phyloP scores from a whole-genome alignment of 495 filamentous ascomycete genomes.

The Talaromyces thailandensis region DNA sequence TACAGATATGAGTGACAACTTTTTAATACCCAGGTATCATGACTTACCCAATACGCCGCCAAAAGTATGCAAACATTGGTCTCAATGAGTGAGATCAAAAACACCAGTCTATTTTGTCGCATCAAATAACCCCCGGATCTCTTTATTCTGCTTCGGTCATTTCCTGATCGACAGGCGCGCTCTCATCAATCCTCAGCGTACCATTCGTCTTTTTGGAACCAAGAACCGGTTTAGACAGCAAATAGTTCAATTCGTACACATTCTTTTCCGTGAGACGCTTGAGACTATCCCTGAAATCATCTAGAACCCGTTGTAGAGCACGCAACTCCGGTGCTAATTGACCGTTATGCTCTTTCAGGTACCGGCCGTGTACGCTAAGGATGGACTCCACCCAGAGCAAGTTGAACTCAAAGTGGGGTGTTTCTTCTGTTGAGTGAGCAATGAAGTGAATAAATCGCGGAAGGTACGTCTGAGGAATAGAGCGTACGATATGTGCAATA shows the following conservation, averaged over 20 bases:
- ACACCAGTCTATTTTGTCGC: conserved; percentile 26
- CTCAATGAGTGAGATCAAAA: background rate
- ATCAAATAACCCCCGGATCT: conserved; percentile 24
- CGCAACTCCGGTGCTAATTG: conserved; percentile 75
- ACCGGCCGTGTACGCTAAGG: conserved; percentile 70
- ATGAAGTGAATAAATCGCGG: conserved; percentile 72
- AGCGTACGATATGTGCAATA: conserved; percentile 67
- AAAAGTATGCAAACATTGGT: conserved; percentile 4
- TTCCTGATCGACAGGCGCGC: conserved; percentile 18
- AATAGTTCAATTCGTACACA: conserved; percentile 73
- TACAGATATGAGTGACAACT: conserved; percentile 17
- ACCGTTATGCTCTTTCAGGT: conserved; percentile 67
- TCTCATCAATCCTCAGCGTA: conserved; percentile 20
- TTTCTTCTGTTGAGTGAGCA: conserved; percentile 79
- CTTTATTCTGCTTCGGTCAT: conserved; percentile 26
- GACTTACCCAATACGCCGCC: conserved; percentile 6
- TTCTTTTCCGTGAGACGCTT: conserved; percentile 78
- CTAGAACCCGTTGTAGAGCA: conserved; percentile 64
- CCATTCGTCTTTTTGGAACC: conserved; percentile 22
- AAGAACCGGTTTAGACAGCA: conserved; percentile 43
- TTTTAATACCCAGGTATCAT: conserved; percentile 3
- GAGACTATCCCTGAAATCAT: conserved; percentile 66
- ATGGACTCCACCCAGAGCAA: conserved; percentile 86
- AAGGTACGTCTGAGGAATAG: conserved; percentile 81
- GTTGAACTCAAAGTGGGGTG: conserved; percentile 88